Conservation (phyloP, 2,329 filamentous ascomycete species). For the Clarireedia hainanense region DNA sequence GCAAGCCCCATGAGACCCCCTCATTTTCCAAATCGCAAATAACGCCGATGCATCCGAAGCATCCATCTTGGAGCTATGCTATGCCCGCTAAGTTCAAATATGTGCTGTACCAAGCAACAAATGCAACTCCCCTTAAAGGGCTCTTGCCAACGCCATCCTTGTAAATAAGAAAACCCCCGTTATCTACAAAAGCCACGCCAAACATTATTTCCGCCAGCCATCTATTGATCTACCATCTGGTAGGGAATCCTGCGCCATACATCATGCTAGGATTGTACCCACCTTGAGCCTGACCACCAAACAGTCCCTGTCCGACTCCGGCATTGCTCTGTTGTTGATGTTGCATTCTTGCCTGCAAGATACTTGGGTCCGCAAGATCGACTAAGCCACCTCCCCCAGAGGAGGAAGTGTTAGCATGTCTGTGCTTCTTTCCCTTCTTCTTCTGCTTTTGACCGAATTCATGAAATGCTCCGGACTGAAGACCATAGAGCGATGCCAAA, state of each 20-base stretch:
- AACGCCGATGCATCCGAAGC: conserved; percentile 30
- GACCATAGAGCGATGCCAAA: conserved; percentile 85
- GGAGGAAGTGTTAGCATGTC: conserved; percentile 99
- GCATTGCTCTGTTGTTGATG: conserved; percentile 75
- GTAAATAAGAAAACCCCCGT: conserved; percentile 26
- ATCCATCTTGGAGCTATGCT: conserved; percentile 33
- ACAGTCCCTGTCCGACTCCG: conserved; percentile 82
- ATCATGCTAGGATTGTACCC: conserved; percentile 86
- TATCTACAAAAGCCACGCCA: conserved; percentile 24
- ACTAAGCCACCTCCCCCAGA: conserved; percentile 98
- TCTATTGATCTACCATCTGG: conserved; percentile 52
- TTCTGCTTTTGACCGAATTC: conserved; percentile 95
- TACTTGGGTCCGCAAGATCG: conserved; percentile 99
- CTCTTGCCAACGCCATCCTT: conserved; percentile 25
- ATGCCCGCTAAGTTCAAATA: conserved; percentile 41
- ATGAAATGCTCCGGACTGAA: conserved; percentile 78
- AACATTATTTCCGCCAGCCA: conserved; percentile 20
- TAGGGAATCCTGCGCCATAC: conserved; percentile 50
- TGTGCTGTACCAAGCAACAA: conserved; percentile 25
- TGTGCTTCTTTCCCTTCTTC: conserved; percentile 99
- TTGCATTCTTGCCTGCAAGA: conserved; percentile 96
- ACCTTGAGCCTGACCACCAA: conserved; percentile 85
- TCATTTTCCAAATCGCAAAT: conserved; percentile 22
- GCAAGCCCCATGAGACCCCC: conserved; percentile 22
- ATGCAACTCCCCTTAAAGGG: conserved; percentile 26